Conservation (phyloP, 495 filamentous ascomycete genomes). For the Xylaria scruposa region DNA sequence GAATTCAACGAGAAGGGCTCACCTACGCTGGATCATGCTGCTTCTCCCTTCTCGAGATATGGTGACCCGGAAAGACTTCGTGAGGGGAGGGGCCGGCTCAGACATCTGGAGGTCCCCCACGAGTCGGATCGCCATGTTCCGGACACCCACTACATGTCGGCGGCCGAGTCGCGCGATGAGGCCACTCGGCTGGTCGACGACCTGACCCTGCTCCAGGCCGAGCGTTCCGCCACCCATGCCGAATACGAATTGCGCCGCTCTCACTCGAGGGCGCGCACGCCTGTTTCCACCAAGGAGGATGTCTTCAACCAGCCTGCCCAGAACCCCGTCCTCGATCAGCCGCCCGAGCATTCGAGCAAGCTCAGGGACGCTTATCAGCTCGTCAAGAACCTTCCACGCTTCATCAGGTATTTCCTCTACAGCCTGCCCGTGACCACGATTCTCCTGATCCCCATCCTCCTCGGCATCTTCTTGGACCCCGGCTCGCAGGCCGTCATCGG, state of each 20-base stretch:
- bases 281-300: conserved; percentile 68
- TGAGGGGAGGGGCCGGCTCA: conserved; percentile 28
- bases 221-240: conserved; percentile 71
- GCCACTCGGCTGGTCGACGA: conserved; percentile 82
- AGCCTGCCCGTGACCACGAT: conserved; percentile 77
- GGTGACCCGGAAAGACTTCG: conserved; percentile 28
- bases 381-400: conserved; percentile 75
- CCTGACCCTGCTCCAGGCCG: conserved; percentile 79
- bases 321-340: conserved; percentile 59
- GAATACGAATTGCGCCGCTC: conserved; percentile 48
- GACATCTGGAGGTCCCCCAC: conserved; percentile 32
- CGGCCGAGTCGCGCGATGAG: conserved; percentile 59
- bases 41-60: conserved; percentile 37
- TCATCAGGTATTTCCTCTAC: conserved; percentile 87
- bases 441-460: conserved; percentile 79
- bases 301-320: conserved; percentile 74
- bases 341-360: conserved; percentile 52
- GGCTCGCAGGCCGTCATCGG: conserved; percentile 52
- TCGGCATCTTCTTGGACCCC: conserved; percentile 71
- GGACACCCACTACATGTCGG: conserved; percentile 30
- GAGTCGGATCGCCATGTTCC: conserved; percentile 20
- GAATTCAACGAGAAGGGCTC: conserved; percentile 39
- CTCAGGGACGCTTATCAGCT: conserved; percentile 53
- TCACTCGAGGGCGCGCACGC: conserved; percentile 43
- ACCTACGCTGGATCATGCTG: conserved; percentile 31